Evolutionary conservation across 768 basidiomycete species (phyloP).

Genomic region (Serendipita sp.): DNA sequence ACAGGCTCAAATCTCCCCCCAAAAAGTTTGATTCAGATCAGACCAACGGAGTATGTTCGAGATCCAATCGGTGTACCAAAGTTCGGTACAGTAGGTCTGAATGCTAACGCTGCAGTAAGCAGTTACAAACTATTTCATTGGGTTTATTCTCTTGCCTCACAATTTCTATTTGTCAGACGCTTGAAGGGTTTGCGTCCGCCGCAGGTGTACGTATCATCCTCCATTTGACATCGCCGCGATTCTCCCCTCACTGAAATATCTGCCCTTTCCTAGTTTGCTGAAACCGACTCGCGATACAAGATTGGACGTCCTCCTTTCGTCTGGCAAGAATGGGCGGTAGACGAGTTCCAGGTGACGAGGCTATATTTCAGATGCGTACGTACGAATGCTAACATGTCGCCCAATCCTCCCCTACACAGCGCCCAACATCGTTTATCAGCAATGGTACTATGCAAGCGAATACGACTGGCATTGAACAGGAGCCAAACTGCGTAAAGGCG

Average conservation of each 20-base stretch:
- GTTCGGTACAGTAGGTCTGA: not conserved
- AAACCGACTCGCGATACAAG: not conserved
- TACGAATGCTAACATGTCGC: not conserved
- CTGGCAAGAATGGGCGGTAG: not conserved
- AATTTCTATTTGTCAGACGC: not conserved
- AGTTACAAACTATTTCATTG: no score
- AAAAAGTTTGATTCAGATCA: not conserved
- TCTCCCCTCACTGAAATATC: no score
- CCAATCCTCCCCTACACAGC: not conserved
- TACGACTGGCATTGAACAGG: not conserved
- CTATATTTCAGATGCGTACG: not conserved
- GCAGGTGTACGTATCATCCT: not conserved
- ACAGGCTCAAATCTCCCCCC: no score
- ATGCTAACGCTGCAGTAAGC: not conserved
- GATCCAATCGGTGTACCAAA: not conserved
- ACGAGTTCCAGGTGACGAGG: slow-evolving; percentile 3
- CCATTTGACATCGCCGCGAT: no score
- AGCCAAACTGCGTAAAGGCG: not conserved
- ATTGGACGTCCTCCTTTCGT: slow-evolving; percentile 1
- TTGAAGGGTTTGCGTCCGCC: not conserved
- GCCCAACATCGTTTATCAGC: not conserved
- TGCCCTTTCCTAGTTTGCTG: not conserved
- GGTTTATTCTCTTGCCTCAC: not conserved
- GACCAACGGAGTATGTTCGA: not conserved
- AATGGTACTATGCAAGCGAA: not conserved